A percentile compares a stretch with the other conserved stretches of the same genome.
Conservation (phyloP, 768 basidiomycete genomes). For the Solioccasus polychromus region DNA sequence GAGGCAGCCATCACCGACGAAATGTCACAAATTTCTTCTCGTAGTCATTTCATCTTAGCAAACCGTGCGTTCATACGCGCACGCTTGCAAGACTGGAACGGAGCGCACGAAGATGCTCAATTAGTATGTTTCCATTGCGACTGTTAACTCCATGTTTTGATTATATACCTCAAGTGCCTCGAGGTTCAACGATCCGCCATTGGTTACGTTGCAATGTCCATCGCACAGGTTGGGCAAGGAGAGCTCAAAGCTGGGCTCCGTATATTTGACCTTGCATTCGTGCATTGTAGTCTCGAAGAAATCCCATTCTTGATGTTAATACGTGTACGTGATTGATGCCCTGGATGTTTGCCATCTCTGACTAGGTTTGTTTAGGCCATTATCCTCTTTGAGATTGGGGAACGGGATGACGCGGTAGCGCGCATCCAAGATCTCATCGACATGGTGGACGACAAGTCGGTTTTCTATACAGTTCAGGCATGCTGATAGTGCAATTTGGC, state of each 20-base stretch:
- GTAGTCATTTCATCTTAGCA: conserved; percentile 1
- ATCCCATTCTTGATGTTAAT: conserved; percentile 4
- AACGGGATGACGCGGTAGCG: neutral
- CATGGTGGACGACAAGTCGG: neutral
- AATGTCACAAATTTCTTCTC: neutral
- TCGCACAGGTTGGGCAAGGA: conserved; percentile 3
- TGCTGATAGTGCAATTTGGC: too few relatives aligned
- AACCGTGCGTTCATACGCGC: conserved; percentile 11
- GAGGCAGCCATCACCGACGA: conserved; percentile 9
- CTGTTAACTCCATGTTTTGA: too few relatives aligned
- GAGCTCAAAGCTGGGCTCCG: neutral
- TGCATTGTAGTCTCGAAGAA: neutral
- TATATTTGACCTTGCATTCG: conserved; percentile 4
- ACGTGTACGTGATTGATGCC: neutral
- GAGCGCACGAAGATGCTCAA: conserved; percentile 7
- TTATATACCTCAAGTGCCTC: neutral
- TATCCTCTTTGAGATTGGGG: neutral
- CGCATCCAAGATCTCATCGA: neutral
- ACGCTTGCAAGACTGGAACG: conserved; percentile 9
- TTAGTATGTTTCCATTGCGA: neutral
- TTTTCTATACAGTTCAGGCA: conserved; percentile 6
- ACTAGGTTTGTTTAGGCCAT: neutral
- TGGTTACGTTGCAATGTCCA: conserved; percentile 4
- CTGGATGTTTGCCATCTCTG: neutral
- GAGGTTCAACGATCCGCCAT: neutral